Percentiles rank a stretch among this genome's conserved stretches.
Conservation (phyloP, 2,329 filamentous ascomycete genomes). For the Zasmidium angulare region DNA sequence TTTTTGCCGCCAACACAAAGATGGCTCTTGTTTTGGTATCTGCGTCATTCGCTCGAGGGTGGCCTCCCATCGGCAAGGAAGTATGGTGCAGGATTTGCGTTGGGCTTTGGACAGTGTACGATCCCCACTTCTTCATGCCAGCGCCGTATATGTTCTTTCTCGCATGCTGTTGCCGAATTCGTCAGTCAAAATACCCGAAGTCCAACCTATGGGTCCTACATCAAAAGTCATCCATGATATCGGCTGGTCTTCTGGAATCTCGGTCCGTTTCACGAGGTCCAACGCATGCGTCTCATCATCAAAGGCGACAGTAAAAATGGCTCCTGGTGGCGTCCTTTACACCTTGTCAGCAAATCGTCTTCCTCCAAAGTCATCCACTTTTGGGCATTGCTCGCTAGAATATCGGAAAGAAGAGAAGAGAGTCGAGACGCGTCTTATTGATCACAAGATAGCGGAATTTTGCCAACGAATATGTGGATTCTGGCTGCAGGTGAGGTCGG, state of each 20-base stretch:
- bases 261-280: conserved; percentile 74
- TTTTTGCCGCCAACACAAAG: conserved; percentile 77
- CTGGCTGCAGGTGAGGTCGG: background rate
- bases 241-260: conserved; percentile 78
- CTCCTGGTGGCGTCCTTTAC: conserved; percentile 69
- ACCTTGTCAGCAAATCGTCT: conserved; percentile 4
- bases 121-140: conserved; percentile 92
- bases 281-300: conserved; percentile 77
- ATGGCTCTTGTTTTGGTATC: conserved; percentile 84
- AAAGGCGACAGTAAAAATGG: conserved; percentile 86
- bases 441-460: background rate
- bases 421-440: background rate
- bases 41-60: conserved; percentile 67
- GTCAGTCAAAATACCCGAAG: background rate
- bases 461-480: background rate
- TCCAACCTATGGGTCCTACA: conserved; percentile 51
- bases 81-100: conserved; percentile 72
- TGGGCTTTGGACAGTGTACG: conserved; percentile 73
- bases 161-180: conserved; percentile 58
- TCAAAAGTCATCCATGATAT: conserved; percentile 95
- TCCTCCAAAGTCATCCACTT: background rate
- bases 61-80: conserved; percentile 72
- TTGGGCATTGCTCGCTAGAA: conserved; percentile 1
- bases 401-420: background rate
- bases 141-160: conserved; percentile 85